A percentile compares a stretch with the other conserved stretches of the same genome.
These are phyloP conservation scores for Lecanosticta acicola DNA, from an alignment of 2,329 filamentous ascomycete species.

Conservation along the genomic window DNA sequence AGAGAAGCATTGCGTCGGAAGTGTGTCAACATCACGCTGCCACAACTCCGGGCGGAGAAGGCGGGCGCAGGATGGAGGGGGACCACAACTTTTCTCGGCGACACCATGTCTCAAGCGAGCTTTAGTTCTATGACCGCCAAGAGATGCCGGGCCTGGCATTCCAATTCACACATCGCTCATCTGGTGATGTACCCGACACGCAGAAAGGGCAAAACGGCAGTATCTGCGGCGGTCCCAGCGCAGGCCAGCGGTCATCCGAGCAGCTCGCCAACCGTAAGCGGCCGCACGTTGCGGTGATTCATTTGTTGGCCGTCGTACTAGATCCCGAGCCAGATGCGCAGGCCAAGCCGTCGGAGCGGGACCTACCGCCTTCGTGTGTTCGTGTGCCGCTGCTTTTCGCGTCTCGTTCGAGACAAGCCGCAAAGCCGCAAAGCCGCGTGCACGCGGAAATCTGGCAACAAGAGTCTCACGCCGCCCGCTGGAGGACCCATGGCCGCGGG, in stretches of 20 bases:
- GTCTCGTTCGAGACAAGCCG: no score
- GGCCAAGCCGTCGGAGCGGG: conserved; percentile 1
- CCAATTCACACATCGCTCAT: no score
- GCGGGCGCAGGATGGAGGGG: neutral
- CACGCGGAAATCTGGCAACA: no score
- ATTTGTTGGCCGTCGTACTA: conserved; percentile 18
- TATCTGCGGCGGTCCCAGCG: neutral
- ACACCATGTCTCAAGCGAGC: neutral
- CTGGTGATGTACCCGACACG: no score
- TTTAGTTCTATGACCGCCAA: neutral
- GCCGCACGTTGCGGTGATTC: no score
- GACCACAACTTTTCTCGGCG: neutral
- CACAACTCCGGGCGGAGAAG: neutral
- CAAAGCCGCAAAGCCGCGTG: no score
- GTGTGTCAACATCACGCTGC: neutral
- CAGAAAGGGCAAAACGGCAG: neutral
- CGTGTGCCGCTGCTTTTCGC: no score
- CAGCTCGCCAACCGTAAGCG: no score
- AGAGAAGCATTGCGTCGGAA: no score
- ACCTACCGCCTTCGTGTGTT: no score
- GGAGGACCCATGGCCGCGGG: neutral
- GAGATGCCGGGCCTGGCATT: neutral
- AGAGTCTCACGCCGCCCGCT: no score
- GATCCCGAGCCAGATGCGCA: conserved; percentile 20
- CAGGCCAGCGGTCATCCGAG: no score